Evolutionary conservation across 2,329 filamentous ascomycete species (phyloP), one percentile per base, ranked within the genome.

Genomic region (Diaporthe citrichinensis): DNA sequence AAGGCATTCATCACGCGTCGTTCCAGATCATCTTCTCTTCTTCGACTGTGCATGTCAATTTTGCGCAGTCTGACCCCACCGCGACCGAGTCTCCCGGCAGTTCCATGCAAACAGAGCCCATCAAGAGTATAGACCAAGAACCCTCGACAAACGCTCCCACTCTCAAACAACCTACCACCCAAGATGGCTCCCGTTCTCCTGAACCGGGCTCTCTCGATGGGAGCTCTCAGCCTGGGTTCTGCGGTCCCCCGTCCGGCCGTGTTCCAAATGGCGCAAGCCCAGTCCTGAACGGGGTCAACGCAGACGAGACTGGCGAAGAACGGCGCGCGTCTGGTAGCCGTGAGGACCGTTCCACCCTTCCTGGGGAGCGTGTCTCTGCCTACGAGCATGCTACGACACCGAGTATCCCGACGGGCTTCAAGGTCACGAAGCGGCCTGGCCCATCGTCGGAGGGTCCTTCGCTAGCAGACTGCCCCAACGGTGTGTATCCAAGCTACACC

Each of bases 391-490:
- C 90, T 44, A 81, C 89, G 78, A 87, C 86, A 23, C 86, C 86
- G 15, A 84, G 86, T 20, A 84, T 87, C 4, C 86, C 84, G 80
- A 81, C 88, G 74, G 89, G 86, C 71, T 92, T 92, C 83, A 90
- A 88, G 81, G 87, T 92, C 75, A 84, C 88, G 73, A 90, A 88
- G 83, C 87, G 87, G 77, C 80, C 83, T 58, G 84, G 84, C 74
- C 78, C 84, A 59, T 80, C 80, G 20, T 84, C 82, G 15, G 82
- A 83, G 59, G 84, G 88, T 58, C 81, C 84, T 23, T 86, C 87
- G 76, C 84, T 92, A 57, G 81, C 84, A 51, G 86, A 91, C 78
- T 92, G 98, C 78, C 95, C 96, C 9, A 98, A 98, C 87, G 96
- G 96, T 98, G 86, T 80, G 89, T 81, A 14, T 17, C 9, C 53